Conservation (phyloP, 352 stramenopile genomes). For the Phytophthora pinifolia region DNA sequence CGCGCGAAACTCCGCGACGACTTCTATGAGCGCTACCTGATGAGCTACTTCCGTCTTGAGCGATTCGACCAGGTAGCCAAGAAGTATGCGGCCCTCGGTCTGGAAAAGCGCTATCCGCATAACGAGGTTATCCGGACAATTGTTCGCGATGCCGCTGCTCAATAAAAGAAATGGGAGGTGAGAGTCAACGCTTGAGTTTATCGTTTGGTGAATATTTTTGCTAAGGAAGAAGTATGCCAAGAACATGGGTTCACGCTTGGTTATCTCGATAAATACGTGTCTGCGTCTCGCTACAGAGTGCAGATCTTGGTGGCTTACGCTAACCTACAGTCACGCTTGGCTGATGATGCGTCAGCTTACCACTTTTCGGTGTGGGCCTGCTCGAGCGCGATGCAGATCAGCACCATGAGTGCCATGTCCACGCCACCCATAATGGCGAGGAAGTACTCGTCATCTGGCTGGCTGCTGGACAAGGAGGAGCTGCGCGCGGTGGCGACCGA, state of each 20-base stretch:
- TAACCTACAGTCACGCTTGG: neutral
- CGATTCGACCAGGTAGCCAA: constrained; percentile 34
- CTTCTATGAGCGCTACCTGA: constrained; percentile 40
- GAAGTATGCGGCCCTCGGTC: constrained; percentile 16
- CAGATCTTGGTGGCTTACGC: too few relatives aligned
- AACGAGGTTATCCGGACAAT: constrained; percentile 40
- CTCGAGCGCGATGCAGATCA: constrained; percentile 46
- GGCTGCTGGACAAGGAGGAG: constrained; percentile 21
- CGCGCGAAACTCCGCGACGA: constrained; percentile 29
- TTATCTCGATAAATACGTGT: constrained; percentile 27
- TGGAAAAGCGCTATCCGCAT: constrained; percentile 34
- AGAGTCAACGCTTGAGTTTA: neutral
- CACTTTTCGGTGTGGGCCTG: constrained; percentile 30
- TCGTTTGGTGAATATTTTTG: too few relatives aligned
- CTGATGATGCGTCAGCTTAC: constrained; percentile 12
- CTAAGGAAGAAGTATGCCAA: constrained; percentile 10
- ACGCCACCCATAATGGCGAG: constrained; percentile 36
- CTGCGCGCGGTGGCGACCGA: constrained; percentile 21
- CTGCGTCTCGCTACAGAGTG: constrained; percentile 22
- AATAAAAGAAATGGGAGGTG: too few relatives aligned
- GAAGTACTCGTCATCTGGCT: constrained; percentile 36
- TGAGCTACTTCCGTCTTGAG: constrained; percentile 41
- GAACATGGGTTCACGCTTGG: constrained; percentile 8
- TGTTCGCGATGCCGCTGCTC: constrained; percentile 27
- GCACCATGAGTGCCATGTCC: constrained; percentile 45